Evolutionary conservation across 306 rosid genomes (phyloP), one percentile per base, ranked within the genome.

Genomic region (Calophaca sinica): DNA sequence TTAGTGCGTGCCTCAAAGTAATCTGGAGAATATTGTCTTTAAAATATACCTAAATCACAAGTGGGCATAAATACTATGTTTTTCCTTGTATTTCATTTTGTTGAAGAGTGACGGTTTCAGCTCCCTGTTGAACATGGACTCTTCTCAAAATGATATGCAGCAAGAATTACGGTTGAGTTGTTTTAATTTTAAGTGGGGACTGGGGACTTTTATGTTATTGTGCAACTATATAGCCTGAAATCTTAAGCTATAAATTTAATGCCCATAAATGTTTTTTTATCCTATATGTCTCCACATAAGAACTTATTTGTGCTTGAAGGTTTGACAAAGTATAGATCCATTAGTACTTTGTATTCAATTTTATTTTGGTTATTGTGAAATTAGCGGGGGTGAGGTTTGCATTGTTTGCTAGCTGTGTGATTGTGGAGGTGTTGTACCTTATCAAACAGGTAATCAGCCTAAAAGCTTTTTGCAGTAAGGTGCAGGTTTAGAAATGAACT

Each of bases 41-140:
- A 55, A 49, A 51, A 36, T 52, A 72, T 11, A 57, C 60, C 45
- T 78, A 73, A 15, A 45, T 76, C 38, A 53, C 26, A 15, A n/a
- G 26, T 65, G 36, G 49, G 6, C 14, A 29, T 53, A 54, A 54
- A 38, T 35, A 4, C 26, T 20, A 7, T 68, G 15, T 7, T 31
- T 32, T 68, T 32, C 31, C 59, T 49, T n/a, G 7, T 14, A 51
- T 69, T 52, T 33, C 49, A 35, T 35, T 68, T 50, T 51, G 11
- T 51, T 69, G 62, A 9, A 51, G 10, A 7, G 74, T 50, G 15
- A 68, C 2, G 29, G 11, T 50, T n/a, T 50, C 20, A 50, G 46
- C 14, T 49, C 46, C 60, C 35, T 50, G n/a, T 69, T 50, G 4
- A 33, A 35, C n/a, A 49, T 20, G 41, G 52, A 15, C 61, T 62